phyloP scores from a whole-genome alignment of 140 eudicot genomes.

The Cichorium intybus region DNA sequence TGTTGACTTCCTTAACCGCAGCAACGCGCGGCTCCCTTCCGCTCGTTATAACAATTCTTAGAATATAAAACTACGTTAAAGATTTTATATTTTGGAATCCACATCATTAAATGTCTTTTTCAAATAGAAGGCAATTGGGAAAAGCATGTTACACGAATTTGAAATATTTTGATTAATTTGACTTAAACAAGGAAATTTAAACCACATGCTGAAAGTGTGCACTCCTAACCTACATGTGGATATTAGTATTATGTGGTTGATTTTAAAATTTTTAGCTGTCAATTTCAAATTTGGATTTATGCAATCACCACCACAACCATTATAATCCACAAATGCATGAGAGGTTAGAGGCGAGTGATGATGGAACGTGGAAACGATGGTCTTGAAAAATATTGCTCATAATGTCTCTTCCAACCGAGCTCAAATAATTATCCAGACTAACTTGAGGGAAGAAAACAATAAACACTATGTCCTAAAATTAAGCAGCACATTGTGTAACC shows the following conservation, averaged over 20 bases:
- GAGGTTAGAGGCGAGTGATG: background rate
- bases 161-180: background rate
- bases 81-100: background rate
- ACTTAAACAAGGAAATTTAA: conserved; percentile 16
- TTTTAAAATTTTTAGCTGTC: conserved; percentile 10
- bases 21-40: too few species aligned
- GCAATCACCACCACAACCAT: conserved; percentile 4
- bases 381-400: background rate
- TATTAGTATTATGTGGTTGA: conserved; percentile 14
- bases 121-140: conserved; percentile 16
- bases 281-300: conserved; percentile 7
- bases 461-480: background rate
- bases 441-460: background rate
- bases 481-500: background rate
- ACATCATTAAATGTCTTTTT: conserved; percentile 5
- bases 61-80: background rate
- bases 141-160: conserved; percentile 8
- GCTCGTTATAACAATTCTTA: background rate
- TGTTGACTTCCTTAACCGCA: too few species aligned
- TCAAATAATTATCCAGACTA: background rate
- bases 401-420: background rate
- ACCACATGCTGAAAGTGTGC: conserved; percentile 8
- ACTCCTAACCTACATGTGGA: conserved; percentile 6
- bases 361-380: too few species aligned
- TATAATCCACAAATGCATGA: background rate